A percentile compares a stretch with the other conserved stretches of the same genome.
Evolutionary conservation across 345 rosid genomes (phyloP).

Genomic region (Balakata baccata): DNA sequence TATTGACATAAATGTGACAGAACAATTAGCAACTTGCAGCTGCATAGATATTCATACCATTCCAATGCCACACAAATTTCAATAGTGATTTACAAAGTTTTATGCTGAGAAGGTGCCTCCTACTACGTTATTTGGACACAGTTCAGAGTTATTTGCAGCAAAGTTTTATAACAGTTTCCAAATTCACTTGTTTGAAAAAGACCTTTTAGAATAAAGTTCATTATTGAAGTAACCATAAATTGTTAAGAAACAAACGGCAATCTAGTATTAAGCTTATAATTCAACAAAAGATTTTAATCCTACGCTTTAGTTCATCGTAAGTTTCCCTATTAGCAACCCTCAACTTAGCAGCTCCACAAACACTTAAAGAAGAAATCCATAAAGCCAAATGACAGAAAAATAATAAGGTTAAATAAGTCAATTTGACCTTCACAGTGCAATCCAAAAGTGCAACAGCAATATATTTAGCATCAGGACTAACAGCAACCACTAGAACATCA

Average conservation of each 20-base stretch:
- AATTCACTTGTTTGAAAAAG: not conserved
- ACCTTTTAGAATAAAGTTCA: not conserved
- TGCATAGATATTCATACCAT: not conserved
- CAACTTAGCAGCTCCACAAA: not conserved
- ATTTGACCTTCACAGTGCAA: constrained; percentile 83
- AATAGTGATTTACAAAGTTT: not conserved
- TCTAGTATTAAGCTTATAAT: not conserved
- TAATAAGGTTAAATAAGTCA: constrained; percentile 5
- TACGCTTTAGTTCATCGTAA: not conserved
- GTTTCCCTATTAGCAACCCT: not conserved
- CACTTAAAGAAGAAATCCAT: not conserved
- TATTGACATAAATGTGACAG: constrained; percentile 8
- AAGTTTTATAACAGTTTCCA: not conserved
- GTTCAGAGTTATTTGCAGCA: not conserved
- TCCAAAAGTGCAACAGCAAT: constrained; percentile 90
- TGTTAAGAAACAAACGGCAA: not conserved
- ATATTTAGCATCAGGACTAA: constrained; percentile 85
- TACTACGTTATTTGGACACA: not conserved
- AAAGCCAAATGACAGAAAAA: not conserved
- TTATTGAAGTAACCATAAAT: not conserved
- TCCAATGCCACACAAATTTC: not conserved
- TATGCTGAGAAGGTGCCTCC: not conserved
- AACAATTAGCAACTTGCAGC: constrained; percentile 3
- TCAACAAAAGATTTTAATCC: not conserved
- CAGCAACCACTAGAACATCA: constrained; percentile 78